phyloP scores from a whole-genome alignment of 1,139 yeast species.

The Debaryomyces psychrophilus region DNA sequence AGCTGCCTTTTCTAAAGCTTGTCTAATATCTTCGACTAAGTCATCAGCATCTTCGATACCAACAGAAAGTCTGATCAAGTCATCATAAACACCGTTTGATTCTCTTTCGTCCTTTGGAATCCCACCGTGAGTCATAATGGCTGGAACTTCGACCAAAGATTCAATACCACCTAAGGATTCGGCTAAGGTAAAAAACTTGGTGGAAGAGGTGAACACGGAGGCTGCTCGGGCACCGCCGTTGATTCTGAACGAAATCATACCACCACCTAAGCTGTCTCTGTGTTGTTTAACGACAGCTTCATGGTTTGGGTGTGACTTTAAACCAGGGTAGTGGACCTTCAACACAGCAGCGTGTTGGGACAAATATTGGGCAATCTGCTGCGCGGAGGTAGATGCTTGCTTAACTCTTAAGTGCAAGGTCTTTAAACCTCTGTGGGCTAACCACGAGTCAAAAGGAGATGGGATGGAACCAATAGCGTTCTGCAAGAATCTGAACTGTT shows the following conservation, averaged over 20 bases:
- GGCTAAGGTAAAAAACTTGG: conserved; percentile 81
- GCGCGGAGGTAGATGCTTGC: conserved; percentile 70
- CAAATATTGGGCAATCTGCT: conserved; percentile 71
- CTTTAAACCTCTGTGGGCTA: conserved; percentile 90
- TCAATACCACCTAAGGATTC: conserved; percentile 92
- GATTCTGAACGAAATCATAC: conserved; percentile 88
- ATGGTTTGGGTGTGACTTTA: conserved; percentile 65
- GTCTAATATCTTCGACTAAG: conserved; percentile 69
- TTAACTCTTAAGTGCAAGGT: conserved; percentile 81
- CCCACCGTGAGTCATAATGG: conserved; percentile 93
- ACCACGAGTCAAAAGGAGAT: conserved; percentile 90
- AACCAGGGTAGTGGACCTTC: conserved; percentile 83
- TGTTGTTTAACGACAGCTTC: conserved; percentile 73
- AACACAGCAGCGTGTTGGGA: conserved; percentile 53
- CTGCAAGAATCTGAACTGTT: conserved; percentile 73
- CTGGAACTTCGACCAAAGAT: conserved; percentile 85
- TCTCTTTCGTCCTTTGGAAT: conserved; percentile 82
- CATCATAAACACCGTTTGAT: conserved; percentile 79
- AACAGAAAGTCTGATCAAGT: conserved; percentile 79
- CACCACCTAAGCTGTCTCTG: conserved; percentile 86
- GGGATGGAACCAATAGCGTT: conserved; percentile 90
- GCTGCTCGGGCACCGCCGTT: conserved; percentile 83
- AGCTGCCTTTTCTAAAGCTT: conserved; percentile 55
- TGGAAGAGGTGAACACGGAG: conserved; percentile 68
- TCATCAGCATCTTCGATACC: conserved; percentile 88